Evolutionary conservation across 192 early-diverging fungal genomes (phyloP), one percentile per base, ranked within the genome.

Genomic region (Backusella luteola): DNA sequence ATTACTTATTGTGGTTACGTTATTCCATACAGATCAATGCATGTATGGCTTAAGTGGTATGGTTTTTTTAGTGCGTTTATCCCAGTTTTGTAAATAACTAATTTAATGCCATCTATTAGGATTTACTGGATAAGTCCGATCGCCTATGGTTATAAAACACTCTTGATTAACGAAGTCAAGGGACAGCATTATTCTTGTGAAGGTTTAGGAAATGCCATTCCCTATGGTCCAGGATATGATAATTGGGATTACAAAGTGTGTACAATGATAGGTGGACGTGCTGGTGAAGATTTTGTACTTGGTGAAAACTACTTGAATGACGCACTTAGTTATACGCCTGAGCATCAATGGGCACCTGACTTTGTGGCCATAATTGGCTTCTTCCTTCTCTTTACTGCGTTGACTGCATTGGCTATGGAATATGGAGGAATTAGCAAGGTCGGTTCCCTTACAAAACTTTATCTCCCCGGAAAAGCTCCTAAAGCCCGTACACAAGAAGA

Each of bases 51-150:
- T 44, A 83, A 77, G 66, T 93, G 90, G 87, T 83, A 19, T 56
- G 19, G 8, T 56, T 21, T 53, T 53, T 53, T 53, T 53, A 53
- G 17, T 53, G 19, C n/a, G 9, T 2, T 23, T 23, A 53, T 53
- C n/a, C 52, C 19, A 7, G 8, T 53, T 53, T 53, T 53, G 52
- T 53, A 53, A 23, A 53, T 53, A 53, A 53, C 52, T 53, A 53
- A 53, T 9, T 23, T 53, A 23, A 53, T 53, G 6, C 8, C 17
- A 53, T 53, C 19, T 53, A 53, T 23, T 56, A 56, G 53, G 56
- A 85, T 93, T 66, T 88, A 84, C 77, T 92, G 86, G 85, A 89
- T 93, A 69, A 91, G 91, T 72, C 91, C 91, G 7, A 79, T 93
- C 46, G 81, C 88, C 0, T 94, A 93, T 78, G 91, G 87, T 9